Percentiles rank a stretch among this genome's conserved stretches.
phyloP scores from a whole-genome alignment of 2,329 filamentous ascomycete genomes.

The Curvularia hawaiiensis region DNA sequence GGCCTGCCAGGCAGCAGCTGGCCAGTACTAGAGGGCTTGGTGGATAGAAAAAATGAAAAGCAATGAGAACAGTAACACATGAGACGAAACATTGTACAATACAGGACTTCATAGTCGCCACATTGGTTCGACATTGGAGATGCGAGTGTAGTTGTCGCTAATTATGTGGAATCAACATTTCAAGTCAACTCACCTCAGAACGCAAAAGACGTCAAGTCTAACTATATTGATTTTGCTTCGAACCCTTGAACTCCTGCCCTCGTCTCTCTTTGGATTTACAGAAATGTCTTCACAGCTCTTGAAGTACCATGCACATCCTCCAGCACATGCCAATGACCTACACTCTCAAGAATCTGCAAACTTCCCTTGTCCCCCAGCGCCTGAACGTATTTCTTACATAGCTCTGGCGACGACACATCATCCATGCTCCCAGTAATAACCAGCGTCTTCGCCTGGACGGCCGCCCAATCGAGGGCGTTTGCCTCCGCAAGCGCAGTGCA shows the following conservation, averaged over 20 bases:
- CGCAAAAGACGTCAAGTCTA: background rate
- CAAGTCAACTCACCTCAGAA: background rate
- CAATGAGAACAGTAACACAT: background rate
- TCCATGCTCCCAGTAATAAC: background rate
- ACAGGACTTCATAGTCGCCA: background rate
- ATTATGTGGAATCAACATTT: background rate
- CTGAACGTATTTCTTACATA: background rate
- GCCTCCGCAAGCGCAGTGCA: conserved; percentile 56
- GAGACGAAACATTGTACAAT: background rate
- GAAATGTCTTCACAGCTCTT: background rate
- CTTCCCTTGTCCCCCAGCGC: conserved; percentile 12
- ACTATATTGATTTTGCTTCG: background rate
- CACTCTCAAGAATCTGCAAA: conserved; percentile 46
- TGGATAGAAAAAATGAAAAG: background rate
- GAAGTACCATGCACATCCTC: conserved; percentile 49
- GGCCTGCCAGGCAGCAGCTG: conserved; percentile 56
- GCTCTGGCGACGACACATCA: background rate
- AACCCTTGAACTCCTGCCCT: background rate
- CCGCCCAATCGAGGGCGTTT: conserved; percentile 40
- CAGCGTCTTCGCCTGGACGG: background rate
- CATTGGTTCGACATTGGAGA: background rate
- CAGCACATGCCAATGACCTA: conserved; percentile 59
- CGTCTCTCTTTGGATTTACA: background rate
- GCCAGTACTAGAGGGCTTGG: conserved; percentile 50
- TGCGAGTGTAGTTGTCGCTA: background rate